Evolutionary conservation across 805 yeast species (phyloP).

Genomic region (Clavispora fructus): DNA sequence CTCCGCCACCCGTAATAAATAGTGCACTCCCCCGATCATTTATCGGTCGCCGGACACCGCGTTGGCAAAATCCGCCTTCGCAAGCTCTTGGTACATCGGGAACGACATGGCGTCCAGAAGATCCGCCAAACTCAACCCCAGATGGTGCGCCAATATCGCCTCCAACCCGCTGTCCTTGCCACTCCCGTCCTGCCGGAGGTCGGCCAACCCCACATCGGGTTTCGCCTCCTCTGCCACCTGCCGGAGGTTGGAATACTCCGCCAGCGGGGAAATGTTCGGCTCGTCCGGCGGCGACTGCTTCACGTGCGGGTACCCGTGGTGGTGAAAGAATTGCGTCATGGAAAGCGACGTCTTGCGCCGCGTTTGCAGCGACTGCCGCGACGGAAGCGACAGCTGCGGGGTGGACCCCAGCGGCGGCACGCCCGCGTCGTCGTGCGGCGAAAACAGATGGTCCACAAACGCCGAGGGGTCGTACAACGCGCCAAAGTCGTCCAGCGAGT

Average conservation of each 20-base stretch:
- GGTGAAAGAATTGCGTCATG: slow-evolving; percentile 9
- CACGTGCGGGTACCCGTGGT: slow-evolving; percentile 2
- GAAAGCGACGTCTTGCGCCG: slow-evolving; percentile 13
- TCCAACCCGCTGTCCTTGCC: neutral
- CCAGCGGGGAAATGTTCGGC: slow-evolving; percentile 1
- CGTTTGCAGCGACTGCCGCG: slow-evolving; percentile 13
- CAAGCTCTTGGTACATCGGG: slow-evolving; percentile 13
- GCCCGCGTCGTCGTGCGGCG: neutral
- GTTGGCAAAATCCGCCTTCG: slow-evolving; percentile 6
- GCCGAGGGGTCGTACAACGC: slow-evolving; percentile 4
- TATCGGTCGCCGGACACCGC: neutral
- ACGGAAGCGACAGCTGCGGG: slow-evolving; percentile 12
- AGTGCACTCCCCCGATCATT: neutral
- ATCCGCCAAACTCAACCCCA: neutral
- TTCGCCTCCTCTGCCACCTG: slow-evolving; percentile 9
- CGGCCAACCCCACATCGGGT: neutral
- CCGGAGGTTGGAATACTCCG: slow-evolving; percentile 4
- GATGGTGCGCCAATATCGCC: neutral
- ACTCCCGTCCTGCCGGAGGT: neutral
- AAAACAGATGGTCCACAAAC: neutral
- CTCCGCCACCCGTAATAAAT: neutral
- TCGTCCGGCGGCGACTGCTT: slow-evolving; percentile 3
- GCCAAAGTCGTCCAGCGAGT: slow-evolving; percentile 13
- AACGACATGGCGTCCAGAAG: slow-evolving; percentile 2
- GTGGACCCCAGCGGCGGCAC: neutral